These are phyloP conservation scores for Beauveria pseudobassiana DNA, from an alignment of 2,329 filamentous ascomycete species.

Conservation along the genomic window DNA sequence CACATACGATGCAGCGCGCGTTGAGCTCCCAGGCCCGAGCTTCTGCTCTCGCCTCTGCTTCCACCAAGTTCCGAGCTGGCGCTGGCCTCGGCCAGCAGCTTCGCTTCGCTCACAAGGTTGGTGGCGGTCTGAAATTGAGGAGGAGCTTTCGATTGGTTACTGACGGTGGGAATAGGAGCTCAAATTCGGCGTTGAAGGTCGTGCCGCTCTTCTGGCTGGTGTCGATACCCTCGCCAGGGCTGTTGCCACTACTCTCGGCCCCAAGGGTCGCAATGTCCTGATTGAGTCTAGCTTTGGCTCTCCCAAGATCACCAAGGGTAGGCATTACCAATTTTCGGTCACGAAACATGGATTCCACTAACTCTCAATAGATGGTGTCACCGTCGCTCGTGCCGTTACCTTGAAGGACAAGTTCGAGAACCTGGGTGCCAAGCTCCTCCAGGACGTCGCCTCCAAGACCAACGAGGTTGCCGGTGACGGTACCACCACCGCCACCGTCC, in stretches of 20 bases:
- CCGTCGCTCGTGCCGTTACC: conserved; percentile 79
- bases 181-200: conserved; percentile 94
- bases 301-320: conserved; percentile 99
- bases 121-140: conserved; percentile 15
- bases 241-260: conserved; percentile 90
- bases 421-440: conserved; percentile 89
- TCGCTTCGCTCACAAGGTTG: conserved; percentile 95
- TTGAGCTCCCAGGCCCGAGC: conserved; percentile 74
- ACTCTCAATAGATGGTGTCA: conserved; percentile 63
- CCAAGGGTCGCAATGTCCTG: conserved; percentile 96
- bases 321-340: conserved; percentile 16
- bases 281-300: conserved; percentile 98
- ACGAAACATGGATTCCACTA: background rate
- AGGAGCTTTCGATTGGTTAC: background rate
- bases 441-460: conserved; percentile 98
- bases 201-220: conserved; percentile 82
- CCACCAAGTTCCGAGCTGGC: conserved; percentile 56
- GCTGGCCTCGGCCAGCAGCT: conserved; percentile 74
- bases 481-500: conserved; percentile 94
- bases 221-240: conserved; percentile 96
- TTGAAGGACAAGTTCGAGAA: conserved; percentile 99
- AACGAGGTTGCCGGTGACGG: conserved; percentile 98
- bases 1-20: conserved; percentile 84
- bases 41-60: conserved; percentile 67
- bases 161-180: conserved; percentile 59